phyloP scores from a whole-genome alignment of 306 rosid genomes.

The Senna tora region DNA sequence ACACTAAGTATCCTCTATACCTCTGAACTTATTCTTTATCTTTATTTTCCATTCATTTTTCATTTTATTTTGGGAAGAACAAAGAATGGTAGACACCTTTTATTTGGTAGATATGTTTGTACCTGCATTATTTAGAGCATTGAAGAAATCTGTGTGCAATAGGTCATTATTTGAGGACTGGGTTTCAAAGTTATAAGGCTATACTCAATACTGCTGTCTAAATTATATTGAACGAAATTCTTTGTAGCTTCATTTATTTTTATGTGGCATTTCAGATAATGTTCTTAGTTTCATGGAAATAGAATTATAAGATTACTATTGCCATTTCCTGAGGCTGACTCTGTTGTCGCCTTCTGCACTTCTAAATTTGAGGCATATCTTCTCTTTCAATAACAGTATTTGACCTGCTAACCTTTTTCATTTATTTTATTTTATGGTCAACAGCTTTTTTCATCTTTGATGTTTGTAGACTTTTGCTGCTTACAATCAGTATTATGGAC shows the following conservation, averaged over 20 bases:
- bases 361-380: constrained; percentile 9
- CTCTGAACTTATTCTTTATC: neutral
- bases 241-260: neutral
- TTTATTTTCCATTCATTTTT: constrained; percentile 13
- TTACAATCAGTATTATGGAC: neutral
- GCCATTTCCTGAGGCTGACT: neutral
- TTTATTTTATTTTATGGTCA: too few relatives aligned
- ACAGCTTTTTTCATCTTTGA: too few relatives aligned
- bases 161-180: neutral
- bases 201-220: neutral
- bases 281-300: neutral
- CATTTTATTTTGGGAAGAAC: neutral
- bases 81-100: neutral
- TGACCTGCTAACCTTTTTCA: neutral
- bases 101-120: neutral
- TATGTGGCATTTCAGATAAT: neutral
- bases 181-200: neutral
- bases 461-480: neutral
- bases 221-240: neutral
- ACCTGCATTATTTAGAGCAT: neutral
- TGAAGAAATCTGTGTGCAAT: neutral
- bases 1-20: neutral
- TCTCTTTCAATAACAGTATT: neutral
- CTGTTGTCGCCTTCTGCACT: neutral
- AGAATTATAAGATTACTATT: neutral